phyloP scores from a whole-genome alignment of 495 filamentous ascomycete species.

The Recurvomyces mirabilis region DNA sequence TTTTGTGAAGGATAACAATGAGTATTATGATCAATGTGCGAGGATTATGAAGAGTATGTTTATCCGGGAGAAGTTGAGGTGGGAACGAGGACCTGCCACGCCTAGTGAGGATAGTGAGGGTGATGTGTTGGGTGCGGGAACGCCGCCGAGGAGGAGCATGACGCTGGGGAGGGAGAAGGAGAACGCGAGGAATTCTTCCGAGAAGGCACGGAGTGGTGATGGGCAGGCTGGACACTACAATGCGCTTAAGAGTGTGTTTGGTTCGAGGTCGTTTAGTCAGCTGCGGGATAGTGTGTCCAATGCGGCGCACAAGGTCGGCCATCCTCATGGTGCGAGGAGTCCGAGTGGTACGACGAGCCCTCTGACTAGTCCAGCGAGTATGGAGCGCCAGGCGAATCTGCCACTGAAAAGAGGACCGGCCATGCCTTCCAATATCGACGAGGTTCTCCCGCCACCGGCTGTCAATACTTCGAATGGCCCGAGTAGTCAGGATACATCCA shows the following conservation, averaged over 20 bases:
- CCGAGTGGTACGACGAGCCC: constrained; percentile 14
- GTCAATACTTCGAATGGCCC: background rate
- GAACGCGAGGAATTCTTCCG: no score
- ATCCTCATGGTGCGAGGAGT: constrained; percentile 22
- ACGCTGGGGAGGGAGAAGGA: constrained; percentile 14
- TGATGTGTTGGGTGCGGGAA: constrained; percentile 9
- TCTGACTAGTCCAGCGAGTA: constrained; percentile 7
- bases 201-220: no score
- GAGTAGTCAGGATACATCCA: background rate
- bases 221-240: constrained; percentile 24
- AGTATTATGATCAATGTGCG: constrained; percentile 89
- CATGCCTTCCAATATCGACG: constrained; percentile 5
- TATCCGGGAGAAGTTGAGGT: constrained; percentile 55
- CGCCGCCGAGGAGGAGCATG: constrained; percentile 30
- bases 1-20: constrained; percentile 98
- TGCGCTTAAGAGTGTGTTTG: constrained; percentile 39
- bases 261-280: constrained; percentile 54
- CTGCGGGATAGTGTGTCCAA: constrained; percentile 27
- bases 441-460: constrained; percentile 11
- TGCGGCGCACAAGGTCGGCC: constrained; percentile 29
- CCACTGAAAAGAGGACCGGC: background rate
- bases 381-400: background rate
- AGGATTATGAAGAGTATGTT: constrained; percentile 80
- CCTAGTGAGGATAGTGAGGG: constrained; percentile 26
- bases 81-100: constrained; percentile 36